Conservation (phyloP, 805 yeast genomes). For the Nakazawaea siamensis region DNA sequence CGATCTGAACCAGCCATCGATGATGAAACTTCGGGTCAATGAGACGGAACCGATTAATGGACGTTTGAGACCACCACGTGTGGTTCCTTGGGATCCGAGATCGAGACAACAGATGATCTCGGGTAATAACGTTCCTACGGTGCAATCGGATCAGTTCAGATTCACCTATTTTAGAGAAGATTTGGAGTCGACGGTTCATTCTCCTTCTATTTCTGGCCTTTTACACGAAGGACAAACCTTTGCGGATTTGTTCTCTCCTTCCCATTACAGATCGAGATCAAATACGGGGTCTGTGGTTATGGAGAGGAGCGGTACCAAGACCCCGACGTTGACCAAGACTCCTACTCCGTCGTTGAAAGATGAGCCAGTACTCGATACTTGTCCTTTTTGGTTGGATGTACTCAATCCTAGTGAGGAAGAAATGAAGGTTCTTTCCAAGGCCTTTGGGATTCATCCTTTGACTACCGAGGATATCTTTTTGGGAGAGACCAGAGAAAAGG, state of each 20-base stretch:
- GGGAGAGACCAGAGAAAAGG: slow-evolving; percentile 93
- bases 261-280: slow-evolving; percentile 20
- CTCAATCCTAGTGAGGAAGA: slow-evolving; percentile 93
- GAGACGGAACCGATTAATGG: slow-evolving; percentile 53
- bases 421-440: slow-evolving; percentile 82
- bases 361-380: neutral
- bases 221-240: slow-evolving; percentile 54
- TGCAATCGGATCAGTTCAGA: slow-evolving; percentile 43
- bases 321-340: slow-evolving; percentile 13
- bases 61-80: slow-evolving; percentile 65
- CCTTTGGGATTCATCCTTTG: slow-evolving; percentile 92
- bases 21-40: slow-evolving; percentile 28
- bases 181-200: slow-evolving; percentile 79
- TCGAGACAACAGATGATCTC: slow-evolving; percentile 4
- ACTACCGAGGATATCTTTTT: slow-evolving; percentile 92
- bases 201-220: slow-evolving; percentile 81
- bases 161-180: slow-evolving; percentile 92
- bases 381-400: slow-evolving; percentile 90
- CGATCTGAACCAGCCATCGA: slow-evolving; percentile 16
- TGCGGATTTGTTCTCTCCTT: slow-evolving; percentile 52
- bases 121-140: slow-evolving; percentile 3
- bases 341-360: slow-evolving; percentile 20
- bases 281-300: neutral
- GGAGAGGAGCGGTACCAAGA: neutral
- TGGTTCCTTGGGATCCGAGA: slow-evolving; percentile 64